Evolutionary conservation across 2,329 filamentous ascomycete species (phyloP).

Genomic region (Colletotrichum zoysiae): DNA sequence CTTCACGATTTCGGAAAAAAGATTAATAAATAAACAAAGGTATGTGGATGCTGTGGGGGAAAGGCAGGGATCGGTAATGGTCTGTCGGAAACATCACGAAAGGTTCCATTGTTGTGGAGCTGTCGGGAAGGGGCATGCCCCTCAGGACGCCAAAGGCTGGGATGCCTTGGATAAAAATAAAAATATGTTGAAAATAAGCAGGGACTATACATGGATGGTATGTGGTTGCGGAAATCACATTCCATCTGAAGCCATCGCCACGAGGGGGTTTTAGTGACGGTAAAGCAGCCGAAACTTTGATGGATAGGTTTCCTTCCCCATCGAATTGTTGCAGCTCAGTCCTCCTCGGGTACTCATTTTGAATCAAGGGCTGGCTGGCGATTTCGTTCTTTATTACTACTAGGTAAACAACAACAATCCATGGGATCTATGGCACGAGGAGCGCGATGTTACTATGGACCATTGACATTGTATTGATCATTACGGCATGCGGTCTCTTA

Average conservation of each 20-base stretch:
- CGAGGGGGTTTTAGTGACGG: background rate
- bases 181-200: background rate
- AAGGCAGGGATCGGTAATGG: background rate
- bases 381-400: background rate
- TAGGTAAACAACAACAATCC: background rate
- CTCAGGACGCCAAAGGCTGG: background rate
- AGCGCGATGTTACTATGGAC: background rate
- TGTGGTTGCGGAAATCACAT: background rate
- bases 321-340: background rate
- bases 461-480: background rate
- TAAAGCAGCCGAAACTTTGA: background rate
- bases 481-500: background rate
- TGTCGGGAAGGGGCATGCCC: background rate
- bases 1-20: background rate
- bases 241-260: background rate
- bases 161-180: background rate
- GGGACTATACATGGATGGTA: background rate
- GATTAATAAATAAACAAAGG: background rate
- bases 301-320: background rate
- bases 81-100: background rate
- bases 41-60: background rate
- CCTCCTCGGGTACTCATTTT: background rate
- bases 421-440: background rate
- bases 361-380: too few relatives aligned
- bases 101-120: background rate